A percentile compares a stretch with the other conserved stretches of the same genome.
These are phyloP conservation scores for Fagus sylvatica DNA, from an alignment of 306 rosid genomes.

Conservation along the genomic window DNA sequence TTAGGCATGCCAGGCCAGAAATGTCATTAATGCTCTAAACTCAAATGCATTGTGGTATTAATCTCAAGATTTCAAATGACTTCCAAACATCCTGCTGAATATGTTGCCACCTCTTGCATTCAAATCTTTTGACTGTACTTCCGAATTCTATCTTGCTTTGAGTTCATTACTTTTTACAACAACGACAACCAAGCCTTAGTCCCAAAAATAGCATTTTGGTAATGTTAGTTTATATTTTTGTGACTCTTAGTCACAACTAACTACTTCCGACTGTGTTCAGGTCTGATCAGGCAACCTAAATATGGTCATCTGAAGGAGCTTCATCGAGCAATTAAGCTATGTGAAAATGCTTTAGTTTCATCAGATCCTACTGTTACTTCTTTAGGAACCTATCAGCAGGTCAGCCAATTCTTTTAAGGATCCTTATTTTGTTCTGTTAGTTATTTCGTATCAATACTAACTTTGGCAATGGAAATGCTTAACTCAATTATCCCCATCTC, in stretches of 20 bases:
- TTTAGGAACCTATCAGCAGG: slow-evolving; percentile 82
- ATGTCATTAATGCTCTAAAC: not conserved
- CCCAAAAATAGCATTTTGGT: not conserved
- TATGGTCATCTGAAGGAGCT: slow-evolving; percentile 83
- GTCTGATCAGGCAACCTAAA: slow-evolving; percentile 88
- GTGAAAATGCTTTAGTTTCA: slow-evolving; percentile 83
- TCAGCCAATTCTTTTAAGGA: slow-evolving; percentile 31
- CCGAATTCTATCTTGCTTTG: not conserved
- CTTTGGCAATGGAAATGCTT: slow-evolving; percentile 13
- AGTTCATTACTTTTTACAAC: not conserved
- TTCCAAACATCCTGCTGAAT: not conserved
- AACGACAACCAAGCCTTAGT: no score
- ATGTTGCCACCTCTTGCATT: not conserved
- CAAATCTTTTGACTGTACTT: not conserved
- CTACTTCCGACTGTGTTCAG: slow-evolving; percentile 38
- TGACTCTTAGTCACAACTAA: slow-evolving; percentile 18
- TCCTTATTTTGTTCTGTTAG: slow-evolving; percentile 9
- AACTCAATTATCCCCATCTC: slow-evolving; percentile 25
- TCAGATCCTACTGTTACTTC: slow-evolving; percentile 74
- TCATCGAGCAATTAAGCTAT: slow-evolving; percentile 73
- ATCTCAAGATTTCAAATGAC: not conserved
- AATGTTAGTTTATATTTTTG: slow-evolving; percentile 4
- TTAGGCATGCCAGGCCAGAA: not conserved
- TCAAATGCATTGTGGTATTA: not conserved
- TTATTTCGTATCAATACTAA: slow-evolving; percentile 1